Percentiles rank a stretch among this genome's conserved stretches.
phyloP scores from a whole-genome alignment of 2,329 filamentous ascomycete genomes.

The Penicillium sp. region DNA sequence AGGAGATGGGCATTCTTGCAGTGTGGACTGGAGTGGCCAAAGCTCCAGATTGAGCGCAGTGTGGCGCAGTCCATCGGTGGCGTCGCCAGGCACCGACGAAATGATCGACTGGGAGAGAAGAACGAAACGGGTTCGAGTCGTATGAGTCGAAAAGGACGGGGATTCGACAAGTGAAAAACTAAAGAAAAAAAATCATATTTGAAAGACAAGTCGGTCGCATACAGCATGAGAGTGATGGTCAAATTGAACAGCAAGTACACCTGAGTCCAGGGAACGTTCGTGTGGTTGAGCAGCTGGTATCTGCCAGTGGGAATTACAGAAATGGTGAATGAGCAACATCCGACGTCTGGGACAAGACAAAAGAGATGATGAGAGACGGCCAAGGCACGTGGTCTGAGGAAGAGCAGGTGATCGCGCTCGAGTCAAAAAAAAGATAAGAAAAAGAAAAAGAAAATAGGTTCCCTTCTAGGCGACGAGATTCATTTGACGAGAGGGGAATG shows the following conservation, averaged over 20 bases:
- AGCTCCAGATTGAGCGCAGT: conserved; percentile 1
- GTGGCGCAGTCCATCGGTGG: conserved; percentile 20
- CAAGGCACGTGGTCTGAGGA: too few species aligned
- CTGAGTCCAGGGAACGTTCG: neutral
- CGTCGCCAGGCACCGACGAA: conserved; percentile 5
- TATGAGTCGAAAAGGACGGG: too few species aligned
- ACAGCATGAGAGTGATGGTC: too few species aligned
- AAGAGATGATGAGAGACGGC: too few species aligned
- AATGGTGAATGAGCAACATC: neutral
- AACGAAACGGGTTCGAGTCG: too few species aligned
- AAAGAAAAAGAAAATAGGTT: neutral
- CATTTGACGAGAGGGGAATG: too few species aligned
- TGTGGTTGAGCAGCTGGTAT: neutral
- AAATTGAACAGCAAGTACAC: too few species aligned
- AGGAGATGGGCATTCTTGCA: conserved; percentile 5
- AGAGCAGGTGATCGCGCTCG: neutral
- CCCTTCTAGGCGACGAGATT: too few species aligned
- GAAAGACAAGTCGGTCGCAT: too few species aligned
- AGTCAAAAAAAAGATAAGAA: neutral
- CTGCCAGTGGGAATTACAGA: neutral
- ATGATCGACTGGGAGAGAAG: neutral
- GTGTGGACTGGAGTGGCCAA: conserved; percentile 4
- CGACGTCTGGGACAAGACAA: too few species aligned
- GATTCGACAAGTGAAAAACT: too few species aligned
- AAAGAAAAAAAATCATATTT: too few species aligned